A percentile compares a stretch with the other conserved stretches of the same genome.
phyloP scores from a whole-genome alignment of 257 asterid genomes.

The Linderniella brevidens region DNA sequence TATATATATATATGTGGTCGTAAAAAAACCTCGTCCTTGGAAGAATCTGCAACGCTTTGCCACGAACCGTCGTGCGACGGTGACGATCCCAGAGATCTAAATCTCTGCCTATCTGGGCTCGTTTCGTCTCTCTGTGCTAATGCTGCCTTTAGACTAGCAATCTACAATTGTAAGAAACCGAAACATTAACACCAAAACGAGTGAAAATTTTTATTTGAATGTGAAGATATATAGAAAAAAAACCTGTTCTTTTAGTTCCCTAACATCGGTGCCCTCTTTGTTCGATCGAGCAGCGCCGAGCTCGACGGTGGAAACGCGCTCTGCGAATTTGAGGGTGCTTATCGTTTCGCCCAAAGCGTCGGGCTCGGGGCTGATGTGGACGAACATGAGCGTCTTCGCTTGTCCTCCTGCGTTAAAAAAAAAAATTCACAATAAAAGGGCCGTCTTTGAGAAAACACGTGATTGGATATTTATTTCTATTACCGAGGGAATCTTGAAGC shows the following conservation, averaged over 20 bases:
- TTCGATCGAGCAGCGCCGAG: constrained; percentile 40
- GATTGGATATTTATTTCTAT: too few species aligned
- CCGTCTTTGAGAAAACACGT: too few species aligned
- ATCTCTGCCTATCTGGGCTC: constrained; percentile 31
- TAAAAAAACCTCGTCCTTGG: constrained; percentile 13
- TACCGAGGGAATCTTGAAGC: constrained; percentile 48
- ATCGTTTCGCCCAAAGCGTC: constrained; percentile 40
- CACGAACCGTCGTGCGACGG: constrained; percentile 24
- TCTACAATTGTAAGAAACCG: constrained; percentile 18
- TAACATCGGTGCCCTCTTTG: constrained; percentile 27
- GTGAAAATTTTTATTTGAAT: background rate
- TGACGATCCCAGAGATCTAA: constrained; percentile 27
- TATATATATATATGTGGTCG: too few species aligned
- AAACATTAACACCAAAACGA: background rate
- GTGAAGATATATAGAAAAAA: background rate
- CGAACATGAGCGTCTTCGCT: constrained; percentile 62
- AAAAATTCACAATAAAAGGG: too few species aligned
- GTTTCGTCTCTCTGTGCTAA: constrained; percentile 44
- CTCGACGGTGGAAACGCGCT: constrained; percentile 37
- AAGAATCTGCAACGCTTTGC: constrained; percentile 11
- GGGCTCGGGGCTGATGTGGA: constrained; percentile 44
- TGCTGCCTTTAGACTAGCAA: constrained; percentile 60
- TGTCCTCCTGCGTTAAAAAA: constrained; percentile 30
- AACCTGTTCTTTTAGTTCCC: constrained; percentile 43
- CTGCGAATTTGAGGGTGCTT: constrained; percentile 51